Evolutionary conservation across 129 eudicot genomes (phyloP), one percentile per base, ranked within the genome.

Genomic region (Flaveria brownii): DNA sequence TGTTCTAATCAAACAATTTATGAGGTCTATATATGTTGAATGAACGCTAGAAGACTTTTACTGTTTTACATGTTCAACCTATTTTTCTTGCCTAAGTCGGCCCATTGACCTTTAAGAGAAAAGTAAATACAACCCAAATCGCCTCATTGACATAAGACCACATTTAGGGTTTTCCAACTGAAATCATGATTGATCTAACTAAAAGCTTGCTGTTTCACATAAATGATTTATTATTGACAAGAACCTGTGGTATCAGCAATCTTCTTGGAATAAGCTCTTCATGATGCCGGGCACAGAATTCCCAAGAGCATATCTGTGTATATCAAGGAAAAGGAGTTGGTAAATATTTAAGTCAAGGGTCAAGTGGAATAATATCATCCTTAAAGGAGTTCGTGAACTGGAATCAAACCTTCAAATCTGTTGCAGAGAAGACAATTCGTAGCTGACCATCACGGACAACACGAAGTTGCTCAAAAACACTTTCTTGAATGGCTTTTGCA

Each of bases 391-490:
- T 39, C 50, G 17, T 36, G 28, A 30, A 30, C 46, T 63, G 17
- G 46, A 6, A 54, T 42, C 45, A 16, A 65, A 95, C 99, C 99
- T 95, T 95, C 16, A 95, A 82, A 81, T 95, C 99, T 71, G 69
- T 36, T 28, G 93, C 85, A 17, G 99, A 95, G 72, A 95, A 95
- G 33, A 95, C 96, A 30, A 95, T 84, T 14, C 99, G 88, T 33
- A 95, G 87, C 74, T 87, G 99, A 75, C 99, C 99, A 81, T 95
- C 97, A 65, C 97, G 99, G 17, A 95, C 99, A 69, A 95, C 99
- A 52, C 99, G 97, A 33, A 95, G 91, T 82, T 91, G 96, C 89
- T 95, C 99, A 87, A 95, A 95, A 16, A 95, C 96, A 30, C 99
- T 95, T 82, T 95, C 97, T 85, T 95, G 99, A 30, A 91, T 95